Evolutionary conservation across 805 yeast genomes (phyloP).

Genomic region (Candida odintsovae): DNA sequence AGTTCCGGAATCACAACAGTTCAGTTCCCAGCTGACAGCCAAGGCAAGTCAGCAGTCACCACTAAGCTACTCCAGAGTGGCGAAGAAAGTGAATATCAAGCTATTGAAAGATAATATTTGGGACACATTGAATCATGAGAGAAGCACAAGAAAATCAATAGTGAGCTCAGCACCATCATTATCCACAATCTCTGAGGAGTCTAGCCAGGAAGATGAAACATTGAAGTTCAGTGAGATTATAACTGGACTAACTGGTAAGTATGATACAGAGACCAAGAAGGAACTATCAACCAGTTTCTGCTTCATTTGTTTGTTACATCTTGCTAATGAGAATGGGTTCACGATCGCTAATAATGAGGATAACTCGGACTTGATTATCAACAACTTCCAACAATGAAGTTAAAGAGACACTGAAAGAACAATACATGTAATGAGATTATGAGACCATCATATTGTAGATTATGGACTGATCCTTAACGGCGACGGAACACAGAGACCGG

Average conservation of each 20-base stretch:
- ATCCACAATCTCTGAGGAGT: not conserved
- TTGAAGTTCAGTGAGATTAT: conserved; percentile 43
- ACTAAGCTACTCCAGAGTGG: conserved; percentile 59
- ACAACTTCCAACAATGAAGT: not conserved
- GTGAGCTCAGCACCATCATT: conserved; percentile 1
- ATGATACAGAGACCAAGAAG: conserved; percentile 46
- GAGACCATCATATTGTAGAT: not conserved
- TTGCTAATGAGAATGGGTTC: conserved; percentile 83
- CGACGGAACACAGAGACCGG: too few species aligned
- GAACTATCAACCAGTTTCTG: conserved; percentile 83
- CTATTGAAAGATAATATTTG: conserved; percentile 73
- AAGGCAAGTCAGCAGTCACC: conserved; percentile 24
- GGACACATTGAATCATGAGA: conserved; percentile 41
- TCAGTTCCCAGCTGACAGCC: conserved; percentile 17
- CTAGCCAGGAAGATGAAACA: not conserved
- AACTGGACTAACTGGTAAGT: conserved; percentile 42
- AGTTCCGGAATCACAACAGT: conserved; percentile 12
- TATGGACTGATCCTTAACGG: too few species aligned
- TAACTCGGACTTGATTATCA: conserved; percentile 19
- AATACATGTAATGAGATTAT: not conserved
- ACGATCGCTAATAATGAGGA: conserved; percentile 37
- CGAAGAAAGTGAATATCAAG: conserved; percentile 76
- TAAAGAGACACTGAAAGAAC: not conserved
- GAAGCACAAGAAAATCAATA: conserved; percentile 7
- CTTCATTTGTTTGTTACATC: conserved; percentile 75